Percentiles rank a stretch among this genome's conserved stretches.
Conservation (phyloP, 805 yeast species). For the Ogataea polymorpha region DNA sequence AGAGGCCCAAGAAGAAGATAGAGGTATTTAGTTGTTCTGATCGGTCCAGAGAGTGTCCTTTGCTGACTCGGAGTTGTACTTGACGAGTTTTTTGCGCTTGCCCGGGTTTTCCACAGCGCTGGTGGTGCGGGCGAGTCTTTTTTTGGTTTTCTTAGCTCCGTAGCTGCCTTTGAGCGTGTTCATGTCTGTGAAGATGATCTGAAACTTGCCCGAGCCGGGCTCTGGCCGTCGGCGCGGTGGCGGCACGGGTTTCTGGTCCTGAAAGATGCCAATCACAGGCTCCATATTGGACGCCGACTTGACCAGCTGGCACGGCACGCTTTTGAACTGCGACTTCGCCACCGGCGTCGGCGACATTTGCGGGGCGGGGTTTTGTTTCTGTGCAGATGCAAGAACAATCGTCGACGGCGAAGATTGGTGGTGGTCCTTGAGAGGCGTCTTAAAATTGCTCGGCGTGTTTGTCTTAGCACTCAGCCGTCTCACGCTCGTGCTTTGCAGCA, state of each 20-base stretch:
- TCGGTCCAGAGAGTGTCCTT: conserved; percentile 6
- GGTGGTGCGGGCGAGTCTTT: conserved; percentile 18
- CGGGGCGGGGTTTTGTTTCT: conserved; percentile 18
- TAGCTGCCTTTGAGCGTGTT: conserved; percentile 25
- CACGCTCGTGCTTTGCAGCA: conserved; percentile 19
- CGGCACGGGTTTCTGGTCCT: conserved; percentile 20
- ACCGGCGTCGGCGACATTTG: conserved; percentile 34
- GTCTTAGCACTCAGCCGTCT: conserved; percentile 13
- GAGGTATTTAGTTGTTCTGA: not conserved
- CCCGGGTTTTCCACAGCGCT: conserved; percentile 14
- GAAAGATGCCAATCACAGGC: conserved; percentile 34
- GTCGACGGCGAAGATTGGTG: conserved; percentile 36
- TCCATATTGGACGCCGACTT: conserved; percentile 27
- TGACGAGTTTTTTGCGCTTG: conserved; percentile 14
- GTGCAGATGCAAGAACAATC: conserved; percentile 28
- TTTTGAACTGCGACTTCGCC: conserved; percentile 27
- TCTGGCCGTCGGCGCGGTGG: conserved; percentile 6
- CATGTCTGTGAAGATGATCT: conserved; percentile 45
- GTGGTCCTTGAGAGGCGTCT: conserved; percentile 22
- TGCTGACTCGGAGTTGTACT: conserved; percentile 16
- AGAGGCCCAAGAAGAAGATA: conserved; percentile 64
- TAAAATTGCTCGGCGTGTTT: conserved; percentile 20
- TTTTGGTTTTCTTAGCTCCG: conserved; percentile 15
- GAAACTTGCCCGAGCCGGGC: conserved; percentile 40
- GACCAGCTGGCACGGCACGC: conserved; percentile 28